These are phyloP conservation scores for Gossypium gossypioides DNA, from an alignment of 441 rosid genomes.

Conservation along the genomic window DNA sequence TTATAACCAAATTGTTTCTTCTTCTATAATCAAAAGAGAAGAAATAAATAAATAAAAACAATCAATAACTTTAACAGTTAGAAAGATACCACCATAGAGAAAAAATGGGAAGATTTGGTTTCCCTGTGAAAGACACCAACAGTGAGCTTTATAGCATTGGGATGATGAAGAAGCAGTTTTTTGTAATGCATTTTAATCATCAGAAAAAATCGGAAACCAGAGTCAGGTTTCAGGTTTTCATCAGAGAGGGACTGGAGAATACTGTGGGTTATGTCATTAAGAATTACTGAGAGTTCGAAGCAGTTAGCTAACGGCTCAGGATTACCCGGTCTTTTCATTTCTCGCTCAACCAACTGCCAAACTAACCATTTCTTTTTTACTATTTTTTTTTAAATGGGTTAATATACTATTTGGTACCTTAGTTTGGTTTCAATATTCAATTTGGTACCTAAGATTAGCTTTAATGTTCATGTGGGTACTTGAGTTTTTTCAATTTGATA, in stretches of 20 bases:
- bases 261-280: neutral
- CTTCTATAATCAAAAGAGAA: neutral
- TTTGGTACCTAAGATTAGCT: no score
- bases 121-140: neutral
- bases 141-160: neutral
- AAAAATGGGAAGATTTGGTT: neutral
- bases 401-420: no score
- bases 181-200: neutral
- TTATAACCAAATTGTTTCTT: neutral
- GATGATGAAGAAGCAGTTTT: neutral
- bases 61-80: neutral
- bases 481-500: no score
- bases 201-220: neutral
- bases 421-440: no score
- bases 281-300: neutral
- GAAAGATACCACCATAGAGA: neutral
- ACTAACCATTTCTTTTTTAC: neutral
- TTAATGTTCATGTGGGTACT: no score
- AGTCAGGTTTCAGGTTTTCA: neutral
- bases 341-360: neutral
- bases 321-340: conserved; percentile 7
- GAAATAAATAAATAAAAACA: neutral
- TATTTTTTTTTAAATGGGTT: neutral
- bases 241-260: neutral
- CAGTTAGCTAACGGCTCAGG: conserved; percentile 8